Evolutionary conservation across 495 filamentous ascomycete genomes (phyloP).

Genomic region (Talaromyces adpressus): DNA sequence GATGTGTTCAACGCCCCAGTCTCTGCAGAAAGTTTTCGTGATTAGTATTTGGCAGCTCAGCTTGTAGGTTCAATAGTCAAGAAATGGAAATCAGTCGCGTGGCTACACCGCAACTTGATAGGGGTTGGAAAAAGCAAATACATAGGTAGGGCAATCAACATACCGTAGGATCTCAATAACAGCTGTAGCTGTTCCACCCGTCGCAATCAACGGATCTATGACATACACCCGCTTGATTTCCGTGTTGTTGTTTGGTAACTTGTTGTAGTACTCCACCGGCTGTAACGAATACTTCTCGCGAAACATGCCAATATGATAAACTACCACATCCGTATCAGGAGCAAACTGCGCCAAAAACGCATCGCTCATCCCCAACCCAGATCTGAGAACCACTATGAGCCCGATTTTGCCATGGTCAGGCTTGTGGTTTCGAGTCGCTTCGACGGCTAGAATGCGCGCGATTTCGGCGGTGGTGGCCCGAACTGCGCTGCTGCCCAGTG

Average conservation of each 20-base stretch:
- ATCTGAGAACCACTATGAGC: slow-evolving; percentile 24
- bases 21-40: slow-evolving; percentile 20
- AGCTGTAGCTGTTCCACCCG: slow-evolving; percentile 75
- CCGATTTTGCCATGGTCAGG: slow-evolving; percentile 12
- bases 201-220: slow-evolving; percentile 85
- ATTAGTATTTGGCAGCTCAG: not conserved
- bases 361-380: slow-evolving; percentile 24
- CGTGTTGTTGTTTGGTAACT: slow-evolving; percentile 62
- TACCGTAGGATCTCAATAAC: slow-evolving; percentile 68
- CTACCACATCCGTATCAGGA: slow-evolving; percentile 13
- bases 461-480: slow-evolving; percentile 17
- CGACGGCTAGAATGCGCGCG: slow-evolving; percentile 11
- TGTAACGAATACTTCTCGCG: slow-evolving; percentile 72
- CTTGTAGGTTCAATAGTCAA: not conserved
- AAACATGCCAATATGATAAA: slow-evolving; percentile 86
- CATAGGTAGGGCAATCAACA: slow-evolving; percentile 13
- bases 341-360: slow-evolving; percentile 16
- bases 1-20: slow-evolving; percentile 78
- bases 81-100: not conserved
- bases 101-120: slow-evolving; percentile 5
- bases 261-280: slow-evolving; percentile 93
- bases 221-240: slow-evolving; percentile 51
- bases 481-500: slow-evolving; percentile 16
- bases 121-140: not conserved
- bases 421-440: slow-evolving; percentile 10